These are phyloP conservation scores for Phytophthora litchii DNA, from an alignment of 352 stramenopile species.

Conservation along the genomic window DNA sequence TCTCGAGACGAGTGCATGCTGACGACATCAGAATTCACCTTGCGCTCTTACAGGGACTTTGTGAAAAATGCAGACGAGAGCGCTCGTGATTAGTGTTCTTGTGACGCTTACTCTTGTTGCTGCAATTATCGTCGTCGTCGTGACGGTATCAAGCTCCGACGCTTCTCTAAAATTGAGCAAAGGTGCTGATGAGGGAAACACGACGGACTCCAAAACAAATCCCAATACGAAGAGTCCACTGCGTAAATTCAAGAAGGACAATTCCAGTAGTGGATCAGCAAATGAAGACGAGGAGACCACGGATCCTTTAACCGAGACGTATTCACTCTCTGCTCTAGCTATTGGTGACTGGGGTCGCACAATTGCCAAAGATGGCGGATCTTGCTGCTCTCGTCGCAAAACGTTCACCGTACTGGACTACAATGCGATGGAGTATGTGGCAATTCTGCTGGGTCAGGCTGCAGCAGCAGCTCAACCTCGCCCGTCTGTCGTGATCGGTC, in stretches of 20 bases:
- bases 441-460: constrained; percentile 57
- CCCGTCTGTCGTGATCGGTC: constrained; percentile 55
- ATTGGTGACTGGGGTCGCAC: constrained; percentile 84
- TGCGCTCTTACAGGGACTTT: not conserved
- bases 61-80: constrained; percentile 31
- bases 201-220: constrained; percentile 4
- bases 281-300: constrained; percentile 40
- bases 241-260: constrained; percentile 26
- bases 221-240: constrained; percentile 11
- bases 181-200: not conserved
- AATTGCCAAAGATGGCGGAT: constrained; percentile 58
- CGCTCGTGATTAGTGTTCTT: constrained; percentile 42
- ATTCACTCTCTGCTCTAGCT: constrained; percentile 59
- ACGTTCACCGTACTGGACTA: constrained; percentile 68
- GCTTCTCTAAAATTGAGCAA: constrained; percentile 24
- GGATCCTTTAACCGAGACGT: constrained; percentile 44
- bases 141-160: constrained; percentile 45
- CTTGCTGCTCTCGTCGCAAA: constrained; percentile 66
- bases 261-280: constrained; percentile 24
- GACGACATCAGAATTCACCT: constrained; percentile 21
- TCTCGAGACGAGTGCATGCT: not conserved
- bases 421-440: constrained; percentile 76
- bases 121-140: constrained; percentile 45
- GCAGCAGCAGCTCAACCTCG: constrained; percentile 32
- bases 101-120: constrained; percentile 49